phyloP scores from a whole-genome alignment of 2,329 filamentous ascomycete species.

The Ascochyta fabae region DNA sequence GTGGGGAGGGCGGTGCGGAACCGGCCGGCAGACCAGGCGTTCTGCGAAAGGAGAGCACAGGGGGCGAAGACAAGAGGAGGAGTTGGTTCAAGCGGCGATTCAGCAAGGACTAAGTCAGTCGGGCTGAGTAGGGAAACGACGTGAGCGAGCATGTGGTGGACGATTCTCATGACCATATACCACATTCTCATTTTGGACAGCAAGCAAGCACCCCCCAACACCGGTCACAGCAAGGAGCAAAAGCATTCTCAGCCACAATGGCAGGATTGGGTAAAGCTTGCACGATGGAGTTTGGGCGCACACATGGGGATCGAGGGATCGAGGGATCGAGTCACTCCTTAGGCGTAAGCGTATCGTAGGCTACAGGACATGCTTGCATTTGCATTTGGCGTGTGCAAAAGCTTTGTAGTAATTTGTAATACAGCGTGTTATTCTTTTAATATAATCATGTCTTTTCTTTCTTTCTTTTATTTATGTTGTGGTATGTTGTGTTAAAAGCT shows the following conservation, averaged over 20 bases:
- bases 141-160: slow-evolving; percentile 10
- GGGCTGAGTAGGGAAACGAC: too few relatives aligned
- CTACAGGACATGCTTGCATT: slow-evolving; percentile 16
- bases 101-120: slow-evolving; percentile 63
- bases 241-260: neutral
- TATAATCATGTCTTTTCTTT: too few relatives aligned
- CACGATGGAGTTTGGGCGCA: slow-evolving; percentile 19
- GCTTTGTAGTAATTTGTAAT: slow-evolving; percentile 39
- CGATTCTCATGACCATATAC: slow-evolving; percentile 14
- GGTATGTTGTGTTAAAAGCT: neutral
- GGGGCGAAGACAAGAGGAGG: slow-evolving; percentile 69
- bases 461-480: too few relatives aligned
- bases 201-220: neutral
- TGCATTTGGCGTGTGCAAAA: neutral
- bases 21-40: slow-evolving; percentile 23
- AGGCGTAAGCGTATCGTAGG: slow-evolving; percentile 1
- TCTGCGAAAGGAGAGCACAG: slow-evolving; percentile 32
- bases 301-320: neutral
- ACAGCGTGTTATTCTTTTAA: neutral
- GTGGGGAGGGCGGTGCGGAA: slow-evolving; percentile 20
- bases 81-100: slow-evolving; percentile 88
- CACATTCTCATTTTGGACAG: slow-evolving; percentile 1
- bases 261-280: neutral
- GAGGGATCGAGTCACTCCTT: slow-evolving; percentile 25
- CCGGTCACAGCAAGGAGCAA: neutral